Evolutionary conservation across 108 stramenopile species (phyloP).

Genomic region (Pseudonitzschia multiseries): DNA sequence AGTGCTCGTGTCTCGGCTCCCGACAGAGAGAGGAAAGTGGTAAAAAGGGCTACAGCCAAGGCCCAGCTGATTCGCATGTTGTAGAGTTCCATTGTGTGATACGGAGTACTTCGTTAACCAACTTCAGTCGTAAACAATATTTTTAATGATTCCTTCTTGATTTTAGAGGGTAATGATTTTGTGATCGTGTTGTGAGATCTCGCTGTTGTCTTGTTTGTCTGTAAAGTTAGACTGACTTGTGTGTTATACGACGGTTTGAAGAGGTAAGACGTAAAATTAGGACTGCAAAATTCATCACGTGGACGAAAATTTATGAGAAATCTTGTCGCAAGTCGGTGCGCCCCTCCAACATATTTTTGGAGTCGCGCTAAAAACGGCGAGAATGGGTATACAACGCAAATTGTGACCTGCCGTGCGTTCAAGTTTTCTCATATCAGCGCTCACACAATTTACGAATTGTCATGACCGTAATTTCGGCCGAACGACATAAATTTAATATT

Average conservation of each 20-base stretch:
- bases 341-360: neutral
- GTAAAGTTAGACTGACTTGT: neutral
- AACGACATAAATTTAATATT: neutral
- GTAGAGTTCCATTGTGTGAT: neutral
- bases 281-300: neutral
- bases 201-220: neutral
- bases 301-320: constrained; percentile 7
- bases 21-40: neutral
- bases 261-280: neutral
- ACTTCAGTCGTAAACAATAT: neutral
- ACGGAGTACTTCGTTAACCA: neutral
- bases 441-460: neutral
- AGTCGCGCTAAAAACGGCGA: neutral
- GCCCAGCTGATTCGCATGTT: neutral
- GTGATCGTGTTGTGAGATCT: neutral
- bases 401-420: neutral
- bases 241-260: neutral
- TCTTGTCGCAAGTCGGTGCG: neutral
- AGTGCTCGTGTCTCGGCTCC: neutral
- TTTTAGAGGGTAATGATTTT: neutral
- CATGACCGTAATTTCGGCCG: neutral
- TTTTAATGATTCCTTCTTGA: neutral
- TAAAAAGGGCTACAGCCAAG: neutral
- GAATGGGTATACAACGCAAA: neutral
- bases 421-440: neutral